phyloP scores from a whole-genome alignment of 177 flowering plant genomes.

The Telopea speciosissima region DNA sequence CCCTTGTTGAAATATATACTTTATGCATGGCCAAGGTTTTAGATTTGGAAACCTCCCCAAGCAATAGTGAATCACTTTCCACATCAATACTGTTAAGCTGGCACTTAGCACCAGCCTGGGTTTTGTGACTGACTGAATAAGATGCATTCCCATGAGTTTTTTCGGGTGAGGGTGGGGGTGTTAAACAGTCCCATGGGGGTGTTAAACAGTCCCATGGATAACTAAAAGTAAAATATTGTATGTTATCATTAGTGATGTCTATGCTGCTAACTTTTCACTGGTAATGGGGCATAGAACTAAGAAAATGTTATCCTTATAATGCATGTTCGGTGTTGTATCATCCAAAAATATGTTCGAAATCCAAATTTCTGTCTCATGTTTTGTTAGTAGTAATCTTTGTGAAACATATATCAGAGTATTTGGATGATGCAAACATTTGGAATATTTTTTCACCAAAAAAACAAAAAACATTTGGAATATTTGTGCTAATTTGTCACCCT shows the following conservation, averaged over 20 bases:
- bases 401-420: too few relatives aligned
- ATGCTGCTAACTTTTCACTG: neutral
- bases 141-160: neutral
- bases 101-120: neutral
- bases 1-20: neutral
- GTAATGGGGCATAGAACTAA: neutral
- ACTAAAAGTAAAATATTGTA: too few relatives aligned
- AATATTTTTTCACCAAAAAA: too few relatives aligned
- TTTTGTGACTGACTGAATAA: neutral
- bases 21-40: neutral
- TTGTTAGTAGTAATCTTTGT: too few relatives aligned
- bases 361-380: too few relatives aligned
- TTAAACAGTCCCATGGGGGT: too few relatives aligned
- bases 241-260: neutral
- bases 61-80: neutral
- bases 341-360: too few relatives aligned
- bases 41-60: neutral
- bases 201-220: neutral
- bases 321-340: neutral
- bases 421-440: too few relatives aligned
- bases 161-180: too few relatives aligned
- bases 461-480: too few relatives aligned
- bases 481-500: too few relatives aligned
- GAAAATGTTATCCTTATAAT: neutral
- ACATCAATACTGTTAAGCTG: neutral